Evolutionary conservation across 371 early-diverging fungal genomes (phyloP).

Genomic region (Syncephalis plumigaleata): DNA sequence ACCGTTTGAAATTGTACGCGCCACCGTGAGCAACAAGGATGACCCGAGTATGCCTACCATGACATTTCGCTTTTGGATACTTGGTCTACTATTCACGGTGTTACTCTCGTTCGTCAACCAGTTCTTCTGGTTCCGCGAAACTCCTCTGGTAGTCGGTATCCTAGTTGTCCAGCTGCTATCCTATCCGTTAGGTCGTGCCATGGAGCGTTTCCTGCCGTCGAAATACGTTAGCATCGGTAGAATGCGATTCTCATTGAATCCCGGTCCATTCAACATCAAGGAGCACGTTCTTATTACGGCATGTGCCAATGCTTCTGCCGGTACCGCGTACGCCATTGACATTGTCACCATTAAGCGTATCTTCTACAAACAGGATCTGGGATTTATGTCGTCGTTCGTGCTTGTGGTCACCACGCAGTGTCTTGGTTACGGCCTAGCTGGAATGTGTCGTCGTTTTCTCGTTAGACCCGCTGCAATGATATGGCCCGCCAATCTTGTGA

Average conservation of each 20-base stretch:
- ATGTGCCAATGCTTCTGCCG: conserved; percentile 28
- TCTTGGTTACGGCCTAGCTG: conserved; percentile 75
- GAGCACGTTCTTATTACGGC: conserved; percentile 48
- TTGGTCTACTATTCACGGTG: conserved; percentile 43
- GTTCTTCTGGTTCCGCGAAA: conserved; percentile 55
- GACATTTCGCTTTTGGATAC: conserved; percentile 58
- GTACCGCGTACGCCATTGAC: conserved; percentile 53
- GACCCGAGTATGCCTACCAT: conserved; percentile 43
- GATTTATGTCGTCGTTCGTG: conserved; percentile 35
- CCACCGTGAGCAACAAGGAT: conserved; percentile 13
- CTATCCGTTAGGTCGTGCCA: conserved; percentile 40
- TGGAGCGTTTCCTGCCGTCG: conserved; percentile 5
- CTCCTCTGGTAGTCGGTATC: conserved; percentile 35
- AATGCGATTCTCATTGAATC: conserved; percentile 26
- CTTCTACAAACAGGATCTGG: conserved; percentile 42
- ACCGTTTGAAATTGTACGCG: too few species aligned
- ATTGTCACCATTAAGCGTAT: conserved; percentile 48
- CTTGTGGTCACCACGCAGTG: conserved; percentile 41
- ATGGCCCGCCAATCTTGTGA: conserved; percentile 68
- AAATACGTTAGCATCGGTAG: neutral
- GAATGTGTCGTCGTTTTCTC: conserved; percentile 53
- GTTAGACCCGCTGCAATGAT: conserved; percentile 70
- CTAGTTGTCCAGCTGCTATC: conserved; percentile 48
- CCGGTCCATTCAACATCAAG: conserved; percentile 62
- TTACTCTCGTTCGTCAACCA: conserved; percentile 51